Evolutionary conservation across 1,284 basidiomycete genomes (phyloP), one percentile per base, ranked within the genome.

Genomic region (Apiotrichum gracile): DNA sequence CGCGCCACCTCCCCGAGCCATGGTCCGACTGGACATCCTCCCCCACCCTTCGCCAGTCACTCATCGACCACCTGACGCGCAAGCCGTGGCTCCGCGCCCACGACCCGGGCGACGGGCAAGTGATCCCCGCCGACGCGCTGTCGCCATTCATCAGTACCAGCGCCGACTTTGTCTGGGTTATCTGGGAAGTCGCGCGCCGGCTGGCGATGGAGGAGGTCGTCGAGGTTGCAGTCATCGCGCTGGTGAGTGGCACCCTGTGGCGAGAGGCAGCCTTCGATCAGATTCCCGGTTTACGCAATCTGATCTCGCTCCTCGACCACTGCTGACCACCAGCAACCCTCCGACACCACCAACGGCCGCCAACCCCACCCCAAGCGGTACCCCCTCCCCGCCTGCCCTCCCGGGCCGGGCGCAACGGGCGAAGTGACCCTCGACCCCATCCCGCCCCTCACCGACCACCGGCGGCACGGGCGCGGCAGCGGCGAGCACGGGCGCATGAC

Each of bases 151-250:
- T 70, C 21, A 59, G 54, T n/a, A 52, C 52, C 4, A 54, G 50
- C 14, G 17, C 31, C 10, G 47, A 51, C 35, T 42, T 66, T 17
- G 27, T 44, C n/a, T 69, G 69, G 69, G 52, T 45, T 6, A 52
- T 69, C 13, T 69, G 66, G 65, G 64, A 69, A 26, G 56, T 64
- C 0, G 61, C 64, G 17, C 60, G 65, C 25, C 52, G 63, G 2
- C 52, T 52, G 13, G 33, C 42, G 27, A 16, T 21, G 16, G 40
- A 33, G 31, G 47, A 33, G n/a, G 25, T 14, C 21, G 61, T 64
- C 14, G 25, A 58, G 24, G 13, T 67, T 16, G 58, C 63, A 1
- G 35, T 65, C 5, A 57, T 67, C 2, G 27, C n/a, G 9, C 22
- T 51, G 19, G 19, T 25, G 19, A 22, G 44, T 17, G 49, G 21